These are phyloP conservation scores for Fusarium nygamai DNA, from an alignment of 2,329 filamentous ascomycete species.

Conservation along the genomic window DNA sequence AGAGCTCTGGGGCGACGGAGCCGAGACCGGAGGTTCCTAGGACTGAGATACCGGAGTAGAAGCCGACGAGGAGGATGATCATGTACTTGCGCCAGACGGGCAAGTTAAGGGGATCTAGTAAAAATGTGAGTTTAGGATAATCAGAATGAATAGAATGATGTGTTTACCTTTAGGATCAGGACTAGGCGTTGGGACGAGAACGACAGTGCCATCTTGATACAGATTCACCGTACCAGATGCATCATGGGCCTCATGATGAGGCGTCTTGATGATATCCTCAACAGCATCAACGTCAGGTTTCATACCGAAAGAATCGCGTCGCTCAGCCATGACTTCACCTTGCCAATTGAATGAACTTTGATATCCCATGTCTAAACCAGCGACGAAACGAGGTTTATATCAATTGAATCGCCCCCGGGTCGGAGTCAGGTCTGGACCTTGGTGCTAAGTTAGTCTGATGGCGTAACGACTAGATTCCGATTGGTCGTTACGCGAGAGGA, in stretches of 20 bases:
- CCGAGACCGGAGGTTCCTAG: constrained; percentile 12
- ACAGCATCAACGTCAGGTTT: constrained; percentile 4
- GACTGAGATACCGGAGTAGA: constrained; percentile 13
- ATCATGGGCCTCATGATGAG: neutral
- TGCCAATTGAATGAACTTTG: neutral
- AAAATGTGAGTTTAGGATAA: accelerated
- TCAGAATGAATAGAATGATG: accelerated
- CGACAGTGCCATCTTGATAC: constrained; percentile 5
- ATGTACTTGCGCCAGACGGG: constrained; percentile 6
- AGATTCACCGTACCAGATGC: constrained; percentile 8
- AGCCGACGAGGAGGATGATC: constrained; percentile 10
- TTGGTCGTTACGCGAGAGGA: neutral
- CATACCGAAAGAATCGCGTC: neutral
- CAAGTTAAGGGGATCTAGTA: neutral
- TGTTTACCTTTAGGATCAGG: constrained; percentile 10
- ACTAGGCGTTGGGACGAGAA: constrained; percentile 1
- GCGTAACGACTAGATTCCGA: constrained; percentile 4
- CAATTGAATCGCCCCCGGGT: neutral
- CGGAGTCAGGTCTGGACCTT: neutral
- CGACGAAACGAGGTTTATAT: constrained; percentile 1
- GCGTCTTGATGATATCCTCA: neutral
- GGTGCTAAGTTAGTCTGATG: neutral
- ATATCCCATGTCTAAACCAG: accelerated
- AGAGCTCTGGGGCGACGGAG: neutral
- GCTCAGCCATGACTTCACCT: constrained; percentile 4